Evolutionary conservation across 2,329 filamentous ascomycete genomes (phyloP).

Genomic region (Corinectria fuckeliana): DNA sequence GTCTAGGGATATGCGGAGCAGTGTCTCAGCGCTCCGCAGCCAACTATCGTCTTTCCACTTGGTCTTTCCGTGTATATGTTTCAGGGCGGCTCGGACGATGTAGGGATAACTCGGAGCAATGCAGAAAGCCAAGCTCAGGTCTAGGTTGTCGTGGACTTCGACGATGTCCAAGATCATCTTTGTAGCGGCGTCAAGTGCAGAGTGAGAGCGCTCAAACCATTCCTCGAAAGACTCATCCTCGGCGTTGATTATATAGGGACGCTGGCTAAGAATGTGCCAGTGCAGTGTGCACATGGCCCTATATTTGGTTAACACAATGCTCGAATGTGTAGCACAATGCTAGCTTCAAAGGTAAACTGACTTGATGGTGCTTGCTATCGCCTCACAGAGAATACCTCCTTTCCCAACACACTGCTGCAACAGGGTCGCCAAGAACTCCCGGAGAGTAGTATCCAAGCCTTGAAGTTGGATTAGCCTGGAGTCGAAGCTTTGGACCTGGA

Average conservation of each 20-base stretch:
- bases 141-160: background rate
- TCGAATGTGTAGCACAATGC: background rate
- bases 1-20: background rate
- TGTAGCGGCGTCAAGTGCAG: background rate
- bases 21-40: background rate
- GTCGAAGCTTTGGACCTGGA: background rate
- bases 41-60: background rate
- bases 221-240: background rate
- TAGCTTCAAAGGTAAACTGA: background rate
- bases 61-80: background rate
- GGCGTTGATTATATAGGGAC: background rate
- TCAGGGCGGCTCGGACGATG: background rate
- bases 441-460: background rate
- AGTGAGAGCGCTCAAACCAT: background rate
- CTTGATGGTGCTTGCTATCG: background rate
- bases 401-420: background rate
- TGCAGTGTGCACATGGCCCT: conserved; percentile 1
- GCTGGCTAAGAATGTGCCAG: background rate
- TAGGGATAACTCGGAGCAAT: background rate
- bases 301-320: background rate
- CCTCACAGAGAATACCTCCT: background rate
- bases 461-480: background rate
- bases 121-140: background rate
- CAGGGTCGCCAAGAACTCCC: background rate
- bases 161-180: conserved; percentile 4